Evolutionary conservation across 2,329 filamentous ascomycete genomes (phyloP), one percentile per base, ranked within the genome.

Genomic region (Calonectria hawksworthii): DNA sequence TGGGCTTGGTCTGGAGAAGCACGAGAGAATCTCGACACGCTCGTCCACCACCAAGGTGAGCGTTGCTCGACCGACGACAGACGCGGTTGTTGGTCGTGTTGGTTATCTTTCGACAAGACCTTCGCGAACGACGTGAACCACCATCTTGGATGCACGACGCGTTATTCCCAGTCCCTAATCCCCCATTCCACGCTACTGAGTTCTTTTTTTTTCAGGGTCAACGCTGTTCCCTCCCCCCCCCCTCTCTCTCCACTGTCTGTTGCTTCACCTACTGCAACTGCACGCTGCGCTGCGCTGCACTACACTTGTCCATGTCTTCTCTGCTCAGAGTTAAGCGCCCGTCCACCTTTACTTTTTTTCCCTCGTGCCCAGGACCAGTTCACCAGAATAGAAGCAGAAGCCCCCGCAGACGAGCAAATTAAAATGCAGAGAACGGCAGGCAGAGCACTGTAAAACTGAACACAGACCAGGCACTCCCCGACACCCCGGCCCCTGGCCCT

Each of bases 151-250:
- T 34, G 28, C 59, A 28, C n/a, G 38, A 36, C 36, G 32, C 68
- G 50, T 64, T 64, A 52, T 70, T 52, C 34, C 50, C 26, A 61
- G 44, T 44, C 21, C 47, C 44, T 47, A 51, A 36, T 54, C 68
- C 44, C 32, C 34, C 32, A 50, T 44, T 56, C 64, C 78, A 68
- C 56, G 78, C 36, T 59, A 61, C 13, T 16, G 38, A 65, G 61
- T 21, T 18, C 14, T 59, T 59, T 56, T 59, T 56, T 44, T 64
- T 68, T 80, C 77, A 77, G 77, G 76, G 78, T 80, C 77, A 73
- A 73, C 44, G 28, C 70, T 34, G 50, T 51, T 30, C 68, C 71
- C 70, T 34, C 50, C 38, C 65, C 23, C 71, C 59, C 61, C 21
- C 71, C 59, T 51, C 41, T 41, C 38, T 44, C 41, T 44, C 41